Evolutionary conservation across 345 rosid species (phyloP), one percentile per base, ranked within the genome.

Genomic region (Corchorus capsularis): DNA sequence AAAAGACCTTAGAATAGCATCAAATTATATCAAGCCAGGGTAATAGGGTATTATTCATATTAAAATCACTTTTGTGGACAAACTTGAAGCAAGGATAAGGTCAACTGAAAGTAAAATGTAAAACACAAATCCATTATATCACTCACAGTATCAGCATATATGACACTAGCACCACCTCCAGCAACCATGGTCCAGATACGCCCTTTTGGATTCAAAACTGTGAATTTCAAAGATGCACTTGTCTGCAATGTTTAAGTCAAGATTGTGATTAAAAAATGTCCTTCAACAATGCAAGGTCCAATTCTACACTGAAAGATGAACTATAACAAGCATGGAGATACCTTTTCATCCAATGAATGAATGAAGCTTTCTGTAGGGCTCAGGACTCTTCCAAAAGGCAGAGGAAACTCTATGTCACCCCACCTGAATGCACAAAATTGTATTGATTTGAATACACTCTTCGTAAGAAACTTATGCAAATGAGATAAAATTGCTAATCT

Each of bases 161-260:
- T 96, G 50, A 96, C 97, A 81, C 99, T 96, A 55, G 99, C 99
- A 81, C 97, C 97, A 45, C 98, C 99, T 73, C 99, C 99, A 71
- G 98, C 99, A 49, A 96, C 99, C 98, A 94, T 96, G 3, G 98
- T 96, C 99, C 99, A 96, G 69, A 94, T 94, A 50, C 97, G 93
- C 60, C 99, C 99, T 82, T 91, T 92, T 17, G 95, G 90, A 76
- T 96, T 96, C 91, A 96, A 81, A 75, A 96, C 92, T 49, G 98
- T 96, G 82, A 96, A 96, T 77, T 93, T 94, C 86, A 96, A 81
- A 76, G 99, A 96, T 57, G 98, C 91, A 81, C 98, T 96, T 60
- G 99, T 96, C 98, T 96, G 89, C 77, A 72, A 63, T 27, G 76
- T 35, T 27, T 12, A 80, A 73, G 63, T 65, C 52, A 78, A 75